Conservation (phyloP, 202 grass and related monocot species). For the Carex sylvatica region DNA sequence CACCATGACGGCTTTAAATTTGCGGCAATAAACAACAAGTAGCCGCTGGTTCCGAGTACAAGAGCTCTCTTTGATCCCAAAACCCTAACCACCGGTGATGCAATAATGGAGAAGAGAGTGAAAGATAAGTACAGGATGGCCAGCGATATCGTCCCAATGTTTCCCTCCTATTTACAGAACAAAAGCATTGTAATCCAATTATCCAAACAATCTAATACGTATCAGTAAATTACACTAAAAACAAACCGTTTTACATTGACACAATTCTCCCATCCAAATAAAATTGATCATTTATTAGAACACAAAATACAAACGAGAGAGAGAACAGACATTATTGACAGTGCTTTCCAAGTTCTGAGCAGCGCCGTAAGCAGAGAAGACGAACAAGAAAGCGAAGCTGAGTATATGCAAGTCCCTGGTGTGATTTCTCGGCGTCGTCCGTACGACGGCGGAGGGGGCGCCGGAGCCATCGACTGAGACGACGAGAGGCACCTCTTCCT, state of each 20-base stretch:
- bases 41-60: conserved; percentile 66
- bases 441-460: background rate
- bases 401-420: conserved; percentile 67
- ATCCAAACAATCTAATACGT: too few species aligned
- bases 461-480: conserved; percentile 1
- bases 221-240: too few species aligned
- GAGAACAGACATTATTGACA: conserved; percentile 62
- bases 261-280: too few species aligned
- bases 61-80: conserved; percentile 66
- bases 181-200: too few species aligned
- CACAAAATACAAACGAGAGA: background rate
- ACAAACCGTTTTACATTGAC: too few species aligned
- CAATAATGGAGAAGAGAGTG: conserved; percentile 63
- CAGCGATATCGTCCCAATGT: conserved; percentile 65
- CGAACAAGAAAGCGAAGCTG: conserved; percentile 76
- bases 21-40: conserved; percentile 76
- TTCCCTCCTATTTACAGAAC: conserved; percentile 32
- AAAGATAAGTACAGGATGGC: conserved; percentile 75
- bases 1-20: conserved; percentile 79
- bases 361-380: conserved; percentile 94
- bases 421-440: background rate
- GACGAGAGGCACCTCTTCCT: conserved; percentile 39
- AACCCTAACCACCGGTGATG: conserved; percentile 49
- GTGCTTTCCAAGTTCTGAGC: conserved; percentile 96
- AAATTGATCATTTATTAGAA: too few species aligned